These are phyloP conservation scores for Nadsonia commutata DNA, from an alignment of 1,139 yeast species.

Conservation along the genomic window DNA sequence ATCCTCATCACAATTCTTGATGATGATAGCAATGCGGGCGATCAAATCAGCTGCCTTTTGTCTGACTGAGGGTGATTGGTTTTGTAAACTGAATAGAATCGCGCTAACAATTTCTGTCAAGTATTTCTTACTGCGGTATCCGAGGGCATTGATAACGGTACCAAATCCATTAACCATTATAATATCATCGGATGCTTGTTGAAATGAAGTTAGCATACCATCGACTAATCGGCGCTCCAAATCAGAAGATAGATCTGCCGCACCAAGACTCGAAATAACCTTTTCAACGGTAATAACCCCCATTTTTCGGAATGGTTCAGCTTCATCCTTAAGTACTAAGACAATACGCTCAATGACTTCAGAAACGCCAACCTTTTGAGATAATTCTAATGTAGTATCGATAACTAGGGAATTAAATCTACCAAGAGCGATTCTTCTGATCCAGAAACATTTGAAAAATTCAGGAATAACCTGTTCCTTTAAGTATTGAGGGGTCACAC, in stretches of 20 bases:
- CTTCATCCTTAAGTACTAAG: constrained; percentile 57
- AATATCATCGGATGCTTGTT: constrained; percentile 51
- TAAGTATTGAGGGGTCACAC: constrained; percentile 33
- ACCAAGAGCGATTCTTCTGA: constrained; percentile 35
- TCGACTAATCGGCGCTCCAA: constrained; percentile 62
- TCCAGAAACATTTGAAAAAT: constrained; percentile 67
- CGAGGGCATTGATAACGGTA: constrained; percentile 50
- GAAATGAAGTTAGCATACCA: constrained; percentile 72
- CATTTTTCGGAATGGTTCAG: constrained; percentile 70
- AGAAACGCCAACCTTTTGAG: constrained; percentile 53
- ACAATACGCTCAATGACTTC: constrained; percentile 46
- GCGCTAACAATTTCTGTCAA: constrained; percentile 63
- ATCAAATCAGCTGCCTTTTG: constrained; percentile 80
- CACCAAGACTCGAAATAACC: constrained; percentile 32
- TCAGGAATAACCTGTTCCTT: constrained; percentile 40
- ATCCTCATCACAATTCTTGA: constrained; percentile 53
- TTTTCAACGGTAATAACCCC: constrained; percentile 54
- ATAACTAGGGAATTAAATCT: constrained; percentile 44
- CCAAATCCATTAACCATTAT: constrained; percentile 53
- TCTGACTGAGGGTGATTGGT: constrained; percentile 58
- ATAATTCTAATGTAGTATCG: constrained; percentile 55
- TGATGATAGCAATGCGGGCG: constrained; percentile 48
- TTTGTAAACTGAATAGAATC: constrained; percentile 57
- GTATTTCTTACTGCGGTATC: constrained; percentile 58
- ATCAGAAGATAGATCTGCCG: constrained; percentile 34